Evolutionary conservation across 306 rosid species (phyloP).

Genomic region (Medicago truncatula): DNA sequence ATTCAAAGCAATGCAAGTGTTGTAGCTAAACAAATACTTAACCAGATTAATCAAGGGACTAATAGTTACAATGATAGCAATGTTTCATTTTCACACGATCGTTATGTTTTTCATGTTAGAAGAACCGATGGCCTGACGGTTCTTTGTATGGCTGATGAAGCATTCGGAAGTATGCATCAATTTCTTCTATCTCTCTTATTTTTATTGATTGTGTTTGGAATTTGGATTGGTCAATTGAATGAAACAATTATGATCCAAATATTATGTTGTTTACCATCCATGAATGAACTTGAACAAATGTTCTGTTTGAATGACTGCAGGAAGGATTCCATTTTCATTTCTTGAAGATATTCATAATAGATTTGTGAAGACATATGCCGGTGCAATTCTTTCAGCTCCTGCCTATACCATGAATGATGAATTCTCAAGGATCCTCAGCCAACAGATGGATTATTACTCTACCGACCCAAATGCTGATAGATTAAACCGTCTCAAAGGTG

Average conservation of each 20-base stretch:
- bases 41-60: conserved; percentile 41
- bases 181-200: background rate
- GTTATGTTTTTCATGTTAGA: conserved; percentile 63
- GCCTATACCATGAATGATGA: conserved; percentile 95
- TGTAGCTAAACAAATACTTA: conserved; percentile 56
- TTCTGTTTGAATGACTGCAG: conserved; percentile 48
- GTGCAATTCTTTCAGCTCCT: conserved; percentile 79
- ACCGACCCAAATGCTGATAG: conserved; percentile 87
- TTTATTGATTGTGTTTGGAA: background rate
- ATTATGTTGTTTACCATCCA: background rate
- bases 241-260: conserved; percentile 10
- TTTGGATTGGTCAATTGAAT: conserved; percentile 1
- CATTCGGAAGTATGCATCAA: conserved; percentile 52
- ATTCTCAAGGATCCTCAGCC: conserved; percentile 84
- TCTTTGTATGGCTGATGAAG: conserved; percentile 72
- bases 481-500: conserved; percentile 90
- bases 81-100: conserved; percentile 61
- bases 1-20: conserved; percentile 54
- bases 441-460: conserved; percentile 88
- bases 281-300: background rate
- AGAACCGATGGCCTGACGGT: conserved; percentile 61
- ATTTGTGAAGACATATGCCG: conserved; percentile 82
- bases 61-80: conserved; percentile 48
- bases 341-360: conserved; percentile 88
- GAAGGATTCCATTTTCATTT: conserved; percentile 85